Evolutionary conservation across 2,329 filamentous ascomycete genomes (phyloP).

Genomic region (Fusarium sp.): DNA sequence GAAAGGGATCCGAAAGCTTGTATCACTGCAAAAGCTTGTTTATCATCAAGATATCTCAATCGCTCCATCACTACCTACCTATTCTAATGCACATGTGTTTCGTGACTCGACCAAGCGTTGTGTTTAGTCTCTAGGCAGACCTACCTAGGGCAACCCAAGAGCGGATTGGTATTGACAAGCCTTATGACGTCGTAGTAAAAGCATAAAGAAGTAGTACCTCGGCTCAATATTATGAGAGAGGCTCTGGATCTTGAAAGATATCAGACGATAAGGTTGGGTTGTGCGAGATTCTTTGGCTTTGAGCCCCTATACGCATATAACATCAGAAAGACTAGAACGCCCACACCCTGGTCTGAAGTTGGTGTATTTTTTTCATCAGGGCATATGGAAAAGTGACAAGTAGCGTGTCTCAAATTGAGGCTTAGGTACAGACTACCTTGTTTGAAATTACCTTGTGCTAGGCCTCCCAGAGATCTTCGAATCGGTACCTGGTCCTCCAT

Average conservation of each 20-base stretch:
- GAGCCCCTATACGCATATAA: slow-evolving; percentile 8
- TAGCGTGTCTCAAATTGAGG: slow-evolving; percentile 35
- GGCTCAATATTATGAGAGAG: not conserved
- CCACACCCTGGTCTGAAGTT: slow-evolving; percentile 12
- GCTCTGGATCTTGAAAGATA: not conserved
- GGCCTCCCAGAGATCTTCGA: slow-evolving; percentile 8
- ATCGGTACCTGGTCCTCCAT: slow-evolving; percentile 23
- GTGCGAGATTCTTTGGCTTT: slow-evolving; percentile 2
- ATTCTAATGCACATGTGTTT: too few relatives aligned
- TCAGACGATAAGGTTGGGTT: slow-evolving; percentile 24
- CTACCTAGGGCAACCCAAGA: not conserved
- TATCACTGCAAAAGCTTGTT: too few relatives aligned
- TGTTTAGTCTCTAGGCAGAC: not conserved
- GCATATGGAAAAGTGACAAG: slow-evolving; percentile 28
- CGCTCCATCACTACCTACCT: too few relatives aligned
- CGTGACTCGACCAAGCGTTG: too few relatives aligned
- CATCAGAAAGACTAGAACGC: slow-evolving; percentile 8
- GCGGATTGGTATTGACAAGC: not conserved
- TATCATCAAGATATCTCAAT: too few relatives aligned
- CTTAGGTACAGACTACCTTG: slow-evolving; percentile 20
- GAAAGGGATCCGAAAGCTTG: too few relatives aligned
- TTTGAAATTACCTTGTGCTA: slow-evolving; percentile 26
- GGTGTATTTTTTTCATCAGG: slow-evolving; percentile 8
- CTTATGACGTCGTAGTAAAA: slow-evolving; percentile 21
- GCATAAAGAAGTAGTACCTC: not conserved